Conservation (phyloP, 176 grass and related monocot genomes). For the Ensete glaucum region DNA sequence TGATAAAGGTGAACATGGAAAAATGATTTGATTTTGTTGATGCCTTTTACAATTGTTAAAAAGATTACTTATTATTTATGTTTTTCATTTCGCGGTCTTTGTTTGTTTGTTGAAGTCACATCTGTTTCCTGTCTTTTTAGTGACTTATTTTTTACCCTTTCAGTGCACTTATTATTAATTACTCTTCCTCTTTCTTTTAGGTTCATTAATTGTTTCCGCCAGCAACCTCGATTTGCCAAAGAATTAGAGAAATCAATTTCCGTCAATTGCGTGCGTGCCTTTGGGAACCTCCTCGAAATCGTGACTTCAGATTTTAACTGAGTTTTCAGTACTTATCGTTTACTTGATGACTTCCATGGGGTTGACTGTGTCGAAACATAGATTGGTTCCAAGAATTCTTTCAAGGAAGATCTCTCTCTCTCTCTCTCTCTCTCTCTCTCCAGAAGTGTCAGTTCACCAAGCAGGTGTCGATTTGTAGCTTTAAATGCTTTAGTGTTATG, state of each 20-base stretch:
- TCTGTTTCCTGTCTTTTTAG: neutral
- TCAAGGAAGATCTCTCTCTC: too few species aligned
- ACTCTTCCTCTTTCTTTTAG: constrained; percentile 5
- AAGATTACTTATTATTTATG: neutral
- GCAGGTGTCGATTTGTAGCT: too few species aligned
- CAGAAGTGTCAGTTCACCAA: too few species aligned
- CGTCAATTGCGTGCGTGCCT: constrained; percentile 78
- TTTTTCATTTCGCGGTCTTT: too few species aligned
- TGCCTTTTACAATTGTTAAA: neutral
- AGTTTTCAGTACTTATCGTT: neutral
- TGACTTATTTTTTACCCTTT: neutral
- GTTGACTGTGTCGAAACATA: too few species aligned
- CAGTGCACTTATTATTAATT: neutral
- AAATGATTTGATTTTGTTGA: neutral
- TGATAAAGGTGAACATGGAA: constrained; percentile 2
- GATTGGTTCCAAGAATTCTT: too few species aligned
- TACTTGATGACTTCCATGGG: neutral
- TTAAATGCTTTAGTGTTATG: too few species aligned
- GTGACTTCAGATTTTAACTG: constrained; percentile 37
- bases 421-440: too few species aligned
- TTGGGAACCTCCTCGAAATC: constrained; percentile 75
- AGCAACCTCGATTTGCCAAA: constrained; percentile 80
- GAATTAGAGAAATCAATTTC: constrained; percentile 71
- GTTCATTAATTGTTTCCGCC: constrained; percentile 50
- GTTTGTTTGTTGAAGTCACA: too few species aligned